Base-by-base conservation (phyloP, 208 protist genomes). In the Porcisia deanei region DNA sequence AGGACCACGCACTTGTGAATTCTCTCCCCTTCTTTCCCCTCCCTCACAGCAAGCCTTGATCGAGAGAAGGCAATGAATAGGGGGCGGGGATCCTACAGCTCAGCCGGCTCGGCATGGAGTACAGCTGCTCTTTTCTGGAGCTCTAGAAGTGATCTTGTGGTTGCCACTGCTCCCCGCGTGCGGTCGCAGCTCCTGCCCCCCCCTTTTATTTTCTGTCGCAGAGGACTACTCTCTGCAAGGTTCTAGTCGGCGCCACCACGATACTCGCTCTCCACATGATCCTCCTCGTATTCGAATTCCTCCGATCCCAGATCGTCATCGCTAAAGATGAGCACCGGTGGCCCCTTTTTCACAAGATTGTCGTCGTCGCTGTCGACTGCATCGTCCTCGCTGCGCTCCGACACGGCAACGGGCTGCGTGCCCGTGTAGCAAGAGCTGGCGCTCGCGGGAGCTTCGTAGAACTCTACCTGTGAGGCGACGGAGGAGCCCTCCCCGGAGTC, bases 321-420 rank as follows among this genome's bases (percentile, higher is more conserved):
- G 16, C 79, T 78, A 8, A 88, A 45, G 59, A 84, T 75, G 10
- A 88, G 64, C 70, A 82, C 70, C 43, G 80, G 75, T 4, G 81
- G 81, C 1, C 71, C 79, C 59, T 88, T 86, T 69, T 85, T 83
- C 52, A 77, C 65, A 7, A 85, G 53, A 16, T 71, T 71, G 59
- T 91, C 84, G 6, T 82, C 80, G 37, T 89, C 71, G 30, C 30
- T 30, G 25, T 65, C 69, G 55, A 70, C 65, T 41, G 77, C 37
- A 8, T 85, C 82, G 54, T 83, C 78, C 39, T 76, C 75, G 73
- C 77, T 73, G 71, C 74, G 78, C 75, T 87, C 82, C 6, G 82
- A 82, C 37, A 89, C 80, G 34, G 80, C 55, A 43, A 92, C 75
- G 39, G 88, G 81, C 59, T 83, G 85, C 54, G 85, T 91, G 53